Percentiles rank a stretch among this genome's conserved stretches.
phyloP scores from a whole-genome alignment of 2,329 filamentous ascomycete genomes.

The Ambrosiella beaveri region DNA sequence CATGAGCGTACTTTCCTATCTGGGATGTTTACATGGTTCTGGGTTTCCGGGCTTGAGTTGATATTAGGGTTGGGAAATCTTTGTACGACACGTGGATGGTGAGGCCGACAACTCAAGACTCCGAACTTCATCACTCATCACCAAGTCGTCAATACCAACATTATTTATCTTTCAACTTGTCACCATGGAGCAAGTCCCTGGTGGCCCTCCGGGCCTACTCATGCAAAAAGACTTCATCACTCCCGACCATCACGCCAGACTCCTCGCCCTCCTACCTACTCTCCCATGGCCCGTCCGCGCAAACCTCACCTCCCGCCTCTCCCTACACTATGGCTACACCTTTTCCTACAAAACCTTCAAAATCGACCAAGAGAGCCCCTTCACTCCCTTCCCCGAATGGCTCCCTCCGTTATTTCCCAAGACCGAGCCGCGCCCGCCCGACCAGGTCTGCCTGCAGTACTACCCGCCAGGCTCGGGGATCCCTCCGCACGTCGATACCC shows the following conservation, averaged over 20 bases:
- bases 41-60: too few relatives aligned
- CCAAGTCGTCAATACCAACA: too few relatives aligned
- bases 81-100: too few relatives aligned
- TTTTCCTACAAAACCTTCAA: conserved; percentile 43
- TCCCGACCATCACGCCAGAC: conserved; percentile 25
- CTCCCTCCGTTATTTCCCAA: conserved; percentile 29
- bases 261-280: conserved; percentile 27
- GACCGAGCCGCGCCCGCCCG: conserved; percentile 26
- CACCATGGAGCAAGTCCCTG: conserved; percentile 17
- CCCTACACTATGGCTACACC: conserved; percentile 38
- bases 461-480: conserved; percentile 43
- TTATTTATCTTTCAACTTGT: too few relatives aligned
- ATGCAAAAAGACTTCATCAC: conserved; percentile 32
- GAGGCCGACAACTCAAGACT: too few relatives aligned
- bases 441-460: conserved; percentile 43
- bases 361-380: conserved; percentile 31
- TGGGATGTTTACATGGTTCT: too few relatives aligned
- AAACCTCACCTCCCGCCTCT: conserved; percentile 20
- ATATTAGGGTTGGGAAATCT: too few relatives aligned
- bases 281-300: conserved; percentile 29
- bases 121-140: too few relatives aligned
- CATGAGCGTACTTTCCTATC: too few relatives aligned
- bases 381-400: conserved; percentile 34
- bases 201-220: conserved; percentile 22
- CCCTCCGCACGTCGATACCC: conserved; percentile 43